Evolutionary conservation across 2,329 filamentous ascomycete genomes (phyloP).

Genomic region (Aureobasidium leucospermi): DNA sequence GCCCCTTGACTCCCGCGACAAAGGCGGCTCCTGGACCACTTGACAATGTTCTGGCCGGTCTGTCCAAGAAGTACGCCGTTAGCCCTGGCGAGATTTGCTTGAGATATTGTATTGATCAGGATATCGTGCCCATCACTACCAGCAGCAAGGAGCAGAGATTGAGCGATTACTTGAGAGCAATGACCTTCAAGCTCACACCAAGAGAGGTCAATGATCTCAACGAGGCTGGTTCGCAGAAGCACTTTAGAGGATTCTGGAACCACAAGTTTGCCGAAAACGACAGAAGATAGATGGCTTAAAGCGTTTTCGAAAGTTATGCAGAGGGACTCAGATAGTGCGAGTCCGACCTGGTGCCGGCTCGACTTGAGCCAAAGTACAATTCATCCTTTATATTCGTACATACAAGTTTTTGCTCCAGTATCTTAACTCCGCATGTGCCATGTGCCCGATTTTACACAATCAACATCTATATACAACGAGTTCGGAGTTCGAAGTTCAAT

Average conservation of each 20-base stretch:
- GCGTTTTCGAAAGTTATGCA: not conserved
- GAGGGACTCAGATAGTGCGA: not conserved
- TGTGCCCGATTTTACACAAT: too few relatives aligned
- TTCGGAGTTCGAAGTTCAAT: too few relatives aligned
- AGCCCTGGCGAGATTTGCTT: slow-evolving; percentile 49
- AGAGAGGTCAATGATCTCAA: slow-evolving; percentile 49
- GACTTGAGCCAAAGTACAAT: not conserved
- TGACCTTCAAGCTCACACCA: slow-evolving; percentile 53
- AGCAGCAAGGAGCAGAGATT: slow-evolving; percentile 53
- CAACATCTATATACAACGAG: not conserved
- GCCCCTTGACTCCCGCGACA: slow-evolving; percentile 43
- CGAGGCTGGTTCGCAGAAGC: slow-evolving; percentile 41
- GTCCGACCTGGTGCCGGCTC: not conserved
- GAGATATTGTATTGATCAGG: slow-evolving; percentile 56
- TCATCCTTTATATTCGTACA: not conserved
- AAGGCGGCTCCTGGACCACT: slow-evolving; percentile 50
- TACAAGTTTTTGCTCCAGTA: not conserved
- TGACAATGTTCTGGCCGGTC: slow-evolving; percentile 41
- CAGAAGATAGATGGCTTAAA: slow-evolving; percentile 19
- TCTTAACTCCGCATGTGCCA: not conserved
- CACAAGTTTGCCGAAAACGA: slow-evolving; percentile 42
- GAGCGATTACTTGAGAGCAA: slow-evolving; percentile 48
- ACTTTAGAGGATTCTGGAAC: slow-evolving; percentile 47
- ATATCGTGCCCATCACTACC: slow-evolving; percentile 52
- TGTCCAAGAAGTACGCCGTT: slow-evolving; percentile 57